phyloP scores from a whole-genome alignment of 2,329 filamentous ascomycete genomes.

The Alternaria sp. region DNA sequence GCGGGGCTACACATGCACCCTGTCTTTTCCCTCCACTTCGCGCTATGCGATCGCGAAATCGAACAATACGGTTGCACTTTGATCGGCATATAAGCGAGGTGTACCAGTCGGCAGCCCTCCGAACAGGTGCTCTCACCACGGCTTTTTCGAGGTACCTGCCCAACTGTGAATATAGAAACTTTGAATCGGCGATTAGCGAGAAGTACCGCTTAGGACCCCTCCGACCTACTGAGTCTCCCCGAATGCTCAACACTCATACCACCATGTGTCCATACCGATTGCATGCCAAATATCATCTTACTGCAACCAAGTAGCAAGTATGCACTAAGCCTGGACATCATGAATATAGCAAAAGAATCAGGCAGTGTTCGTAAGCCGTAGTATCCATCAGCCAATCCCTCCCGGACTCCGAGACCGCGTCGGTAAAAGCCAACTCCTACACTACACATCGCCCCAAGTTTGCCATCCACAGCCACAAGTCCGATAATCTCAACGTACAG shows the following conservation, averaged over 20 bases:
- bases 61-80: background rate
- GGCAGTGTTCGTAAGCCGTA: background rate
- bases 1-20: slow-evolving; percentile 1
- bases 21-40: background rate
- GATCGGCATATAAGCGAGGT: background rate
- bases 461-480: background rate
- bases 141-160: slow-evolving; percentile 1
- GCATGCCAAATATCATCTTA: background rate
- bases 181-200: background rate
- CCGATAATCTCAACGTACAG: background rate
- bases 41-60: background rate
- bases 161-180: background rate
- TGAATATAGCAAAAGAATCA: background rate
- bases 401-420: background rate
- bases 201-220: background rate
- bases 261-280: background rate
- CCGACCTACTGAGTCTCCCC: background rate
- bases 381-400: background rate
- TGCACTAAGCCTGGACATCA: background rate
- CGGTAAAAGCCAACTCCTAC: background rate
- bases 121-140: slow-evolving; percentile 1
- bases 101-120: slow-evolving; percentile 2
- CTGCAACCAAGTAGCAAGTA: background rate
- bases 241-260: background rate
- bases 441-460: background rate